These are phyloP conservation scores for Beauveria australis DNA, from an alignment of 2,329 filamentous ascomycete genomes.

Conservation along the genomic window DNA sequence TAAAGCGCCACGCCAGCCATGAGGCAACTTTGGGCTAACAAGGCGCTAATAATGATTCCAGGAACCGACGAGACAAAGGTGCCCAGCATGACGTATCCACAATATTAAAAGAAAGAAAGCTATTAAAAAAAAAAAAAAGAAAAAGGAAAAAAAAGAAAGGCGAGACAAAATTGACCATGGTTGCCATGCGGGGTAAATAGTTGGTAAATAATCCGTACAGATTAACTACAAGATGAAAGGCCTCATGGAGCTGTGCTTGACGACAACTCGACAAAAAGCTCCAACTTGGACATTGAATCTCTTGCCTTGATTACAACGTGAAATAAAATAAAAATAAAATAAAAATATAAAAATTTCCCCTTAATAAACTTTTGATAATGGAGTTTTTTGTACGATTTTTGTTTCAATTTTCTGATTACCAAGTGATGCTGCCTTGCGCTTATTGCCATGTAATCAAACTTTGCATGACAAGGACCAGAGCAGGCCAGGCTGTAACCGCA, in stretches of 20 bases:
- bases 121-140: no score
- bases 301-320: no score
- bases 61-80: background rate
- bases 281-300: no score
- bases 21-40: background rate
- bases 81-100: constrained; percentile 3
- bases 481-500: background rate
- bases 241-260: no score
- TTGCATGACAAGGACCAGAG: background rate
- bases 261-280: no score
- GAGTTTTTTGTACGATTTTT: background rate
- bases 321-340: no score
- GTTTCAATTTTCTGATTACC: background rate
- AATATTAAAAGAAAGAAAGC: background rate
- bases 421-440: background rate
- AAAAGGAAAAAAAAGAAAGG: background rate
- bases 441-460: background rate
- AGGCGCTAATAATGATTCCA: background rate
- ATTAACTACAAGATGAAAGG: no score
- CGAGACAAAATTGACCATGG: background rate
- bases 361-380: constrained; percentile 3
- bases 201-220: no score
- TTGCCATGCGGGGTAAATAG: constrained; percentile 1
- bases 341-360: background rate
- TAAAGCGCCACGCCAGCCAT: background rate